Evolutionary conservation across 139 green algal genomes (phyloP).

Genomic region (Coelastrella sp.): DNA sequence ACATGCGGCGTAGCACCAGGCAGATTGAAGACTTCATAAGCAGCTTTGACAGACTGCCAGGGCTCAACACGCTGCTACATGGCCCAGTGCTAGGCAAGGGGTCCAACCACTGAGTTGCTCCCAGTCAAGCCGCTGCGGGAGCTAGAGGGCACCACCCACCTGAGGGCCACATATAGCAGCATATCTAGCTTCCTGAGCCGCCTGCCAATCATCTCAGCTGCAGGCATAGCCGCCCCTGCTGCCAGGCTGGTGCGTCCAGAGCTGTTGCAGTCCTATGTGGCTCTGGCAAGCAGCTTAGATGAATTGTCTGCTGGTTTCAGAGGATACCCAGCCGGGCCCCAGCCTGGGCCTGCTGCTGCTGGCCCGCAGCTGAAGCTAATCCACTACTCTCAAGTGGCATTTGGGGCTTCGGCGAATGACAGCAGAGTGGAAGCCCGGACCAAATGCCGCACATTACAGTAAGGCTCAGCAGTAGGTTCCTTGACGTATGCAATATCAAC

Average conservation of each 20-base stretch:
- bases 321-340: background rate
- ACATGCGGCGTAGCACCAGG: background rate
- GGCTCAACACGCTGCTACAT: background rate
- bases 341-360: background rate
- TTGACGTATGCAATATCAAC: no score
- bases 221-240: background rate
- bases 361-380: constrained; percentile 10
- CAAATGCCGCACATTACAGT: no score
- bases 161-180: background rate
- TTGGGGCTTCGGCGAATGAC: no score
- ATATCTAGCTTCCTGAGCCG: background rate
- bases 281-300: background rate
- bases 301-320: constrained; percentile 17
- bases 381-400: constrained; percentile 14
- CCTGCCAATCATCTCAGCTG: constrained; percentile 2
- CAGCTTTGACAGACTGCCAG: background rate
- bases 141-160: constrained; percentile 4
- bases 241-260: constrained; percentile 21
- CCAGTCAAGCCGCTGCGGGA: constrained; percentile 25
- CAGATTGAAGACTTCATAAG: background rate
- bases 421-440: no score
- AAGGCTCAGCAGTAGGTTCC: no score
- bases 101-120: background rate
- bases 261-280: background rate
- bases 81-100: constrained; percentile 12